Base-by-base conservation (phyloP, 352 stramenopile genomes). In the Pythium dissotocum region DNA sequence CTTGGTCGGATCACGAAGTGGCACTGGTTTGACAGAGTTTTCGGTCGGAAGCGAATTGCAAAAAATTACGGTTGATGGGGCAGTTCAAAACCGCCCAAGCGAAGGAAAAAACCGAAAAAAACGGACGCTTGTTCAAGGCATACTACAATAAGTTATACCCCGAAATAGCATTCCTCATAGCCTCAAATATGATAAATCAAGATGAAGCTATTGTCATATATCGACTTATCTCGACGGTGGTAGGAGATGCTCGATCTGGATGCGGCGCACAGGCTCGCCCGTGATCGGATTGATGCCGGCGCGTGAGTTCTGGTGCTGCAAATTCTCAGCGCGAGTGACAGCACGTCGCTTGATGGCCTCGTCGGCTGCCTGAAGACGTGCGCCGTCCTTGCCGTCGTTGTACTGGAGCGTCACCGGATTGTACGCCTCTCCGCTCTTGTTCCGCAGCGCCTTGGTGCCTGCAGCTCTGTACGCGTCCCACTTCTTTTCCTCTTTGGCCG, bases 331-430 rank as follows among this genome's bases (percentile, higher is more conserved):
- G 33, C 89, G 79, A n/a, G 83, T 42, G n/a, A 87, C 73, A 4
- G 88, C 91, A 28, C 90, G 82, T 56, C 91, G 77, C 64, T 89
- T 89, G 67, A 95, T 80, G 16, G 80, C 75, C 16, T 82, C 76
- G 75, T 97, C 88, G 16, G 79, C 77, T 46, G 78, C 76, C 61
- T 80, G 65, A 14, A 97, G 73, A 4, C 86, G 82, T 55, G 89
- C 73, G 12, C 89, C 89, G 61, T 97, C 87, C 42, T 88, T 82
- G 46, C 82, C 85, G 62, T 97, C 87, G 54, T 94, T 90, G 75
- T 97, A 97, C 61, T 85, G 82, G 18, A 97, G 77, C 40, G 85
- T 97, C 53, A 97, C 78, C 8, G 82, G 82, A 70, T 98, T 94
- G 82, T 91, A 98, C 16, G 90, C 80, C 46, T 93, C 85, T 12